Base-by-base conservation (phyloP, 1,139 yeast genomes). In the Protomyces gravidus region DNA sequence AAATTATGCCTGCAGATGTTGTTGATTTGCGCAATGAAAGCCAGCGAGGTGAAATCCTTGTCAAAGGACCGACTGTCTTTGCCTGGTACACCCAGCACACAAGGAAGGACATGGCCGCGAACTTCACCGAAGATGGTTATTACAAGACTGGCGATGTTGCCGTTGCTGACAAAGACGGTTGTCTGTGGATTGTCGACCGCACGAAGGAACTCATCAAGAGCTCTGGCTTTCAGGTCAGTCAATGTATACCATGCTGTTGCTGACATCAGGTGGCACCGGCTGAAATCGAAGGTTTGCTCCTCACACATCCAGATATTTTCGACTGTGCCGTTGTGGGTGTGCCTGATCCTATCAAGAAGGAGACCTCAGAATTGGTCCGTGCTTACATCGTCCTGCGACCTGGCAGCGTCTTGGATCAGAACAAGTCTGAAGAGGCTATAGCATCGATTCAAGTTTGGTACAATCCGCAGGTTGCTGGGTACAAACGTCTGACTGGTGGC, bases 131-230 rank as follows among this genome's bases (percentile, higher is more conserved):
- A 25, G 85, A 84, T 32, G 86, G 87, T 3, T 87, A 90, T 89
- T 83, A 85, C 72, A 75, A 78, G 48, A 86, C 95, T 5, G 95
- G 95, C 52, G 95, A 86, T 71, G 79, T 84, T 64, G 87, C 83
- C 2, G 72, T 71, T 55, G 71, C 84, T 57, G 78, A 75, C 39
- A 66, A 65, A 2, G 73, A 75, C 40, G 85, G 84, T 23, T 74
- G 83, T 62, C 68, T 84, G 5, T 73, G 67, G 61, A 81, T 84
- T 56, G 76, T 83, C 64, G 89, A 84, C 68, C 75, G 89, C 63
- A 85, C 83, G 36, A 84, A 84, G 72, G 83, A 83, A 67, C 82
- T 83, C 72, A 83, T 83, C 75, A 84, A 84, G 68, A 76, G 88
- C 4, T 90, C 86, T 72, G 66, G 66, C 21, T 90, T 85, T 70